Evolutionary conservation across 306 rosid species (phyloP), one percentile per base, ranked within the genome.

Genomic region (Gynostemma pentaphyllum): DNA sequence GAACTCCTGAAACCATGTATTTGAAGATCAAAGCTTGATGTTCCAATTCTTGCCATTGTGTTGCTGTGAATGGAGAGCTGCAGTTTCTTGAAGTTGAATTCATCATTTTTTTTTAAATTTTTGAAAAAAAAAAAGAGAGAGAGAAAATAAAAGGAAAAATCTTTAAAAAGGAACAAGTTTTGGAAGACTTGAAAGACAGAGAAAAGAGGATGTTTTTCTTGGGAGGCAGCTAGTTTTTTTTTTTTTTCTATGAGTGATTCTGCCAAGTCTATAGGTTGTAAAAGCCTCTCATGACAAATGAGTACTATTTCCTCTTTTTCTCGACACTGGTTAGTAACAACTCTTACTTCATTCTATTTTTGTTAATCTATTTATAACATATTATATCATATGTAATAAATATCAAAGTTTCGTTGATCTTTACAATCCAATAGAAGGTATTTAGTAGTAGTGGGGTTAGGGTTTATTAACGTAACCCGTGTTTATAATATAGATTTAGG

Each of bases 41-140:
- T 55, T 94, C 99, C 48, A 94, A 97, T 67, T 94, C 99, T 68
- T 94, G 99, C 99, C 99, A 94, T 62, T 94, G 99, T 41, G 83
- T 66, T 72, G 90, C 68, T 42, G 99, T 86, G 82, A 94, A 94
- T 69, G 82, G 90, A 45, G 86, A 81, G 82, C 82, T 84, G 47
- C 73, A 64, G 69, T 26, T 82, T 59, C 82, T 82, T 56, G 76
- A 48, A 29, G 71, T 40, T 36, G 66, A 74, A 68, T 64, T 80
- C 81, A 82, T 65, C 92, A 76, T 81, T 68, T 68, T 75, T 36
- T n/a, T n/a, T n/a, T n/a, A n/a, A n/a, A n/a, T n/a, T n/a, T n/a
- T n/a, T n/a, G n/a, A n/a, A n/a, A n/a, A n/a, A n/a, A n/a, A n/a
- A n/a, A n/a, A n/a, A 64, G 30, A 66, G 23, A 11, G n/a, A 4